Evolutionary conservation across 768 basidiomycete genomes (phyloP).

Genomic region (Coprinopsis strossmayeri): DNA sequence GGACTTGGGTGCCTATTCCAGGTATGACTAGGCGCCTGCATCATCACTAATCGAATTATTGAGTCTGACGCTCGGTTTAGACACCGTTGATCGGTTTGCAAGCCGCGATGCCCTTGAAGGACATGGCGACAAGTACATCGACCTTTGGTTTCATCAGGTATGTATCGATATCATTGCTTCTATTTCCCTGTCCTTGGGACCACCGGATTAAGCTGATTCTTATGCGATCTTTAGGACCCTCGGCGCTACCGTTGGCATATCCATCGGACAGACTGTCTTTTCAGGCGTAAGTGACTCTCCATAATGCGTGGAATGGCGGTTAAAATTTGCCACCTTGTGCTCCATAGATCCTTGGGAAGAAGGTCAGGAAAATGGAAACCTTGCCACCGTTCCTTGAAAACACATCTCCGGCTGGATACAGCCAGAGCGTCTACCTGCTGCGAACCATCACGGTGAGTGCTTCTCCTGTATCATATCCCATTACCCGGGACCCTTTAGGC

Average conservation of each 20-base stretch:
- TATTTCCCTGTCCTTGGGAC: neutral
- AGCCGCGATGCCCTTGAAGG: conserved; percentile 81
- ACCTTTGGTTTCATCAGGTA: conserved; percentile 68
- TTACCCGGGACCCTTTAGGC: too few species aligned
- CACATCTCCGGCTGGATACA: conserved; percentile 35
- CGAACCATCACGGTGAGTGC: conserved; percentile 37
- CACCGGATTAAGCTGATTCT: neutral
- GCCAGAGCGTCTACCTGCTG: conserved; percentile 37
- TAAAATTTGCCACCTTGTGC: neutral
- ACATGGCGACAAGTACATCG: conserved; percentile 78
- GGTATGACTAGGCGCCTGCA: too few species aligned
- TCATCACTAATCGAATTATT: too few species aligned
- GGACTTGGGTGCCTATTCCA: conserved; percentile 66
- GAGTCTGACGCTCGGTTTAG: too few species aligned
- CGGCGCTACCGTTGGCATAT: conserved; percentile 73
- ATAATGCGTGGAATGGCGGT: neutral
- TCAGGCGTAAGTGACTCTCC: conserved; percentile 37
- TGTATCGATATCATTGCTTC: conserved; percentile 2
- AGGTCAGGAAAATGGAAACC: conserved; percentile 29
- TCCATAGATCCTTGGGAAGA: conserved; percentile 28
- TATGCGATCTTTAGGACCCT: conserved; percentile 37
- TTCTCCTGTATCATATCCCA: neutral
- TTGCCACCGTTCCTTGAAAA: conserved; percentile 21
- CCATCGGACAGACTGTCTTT: conserved; percentile 68
- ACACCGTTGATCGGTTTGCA: conserved; percentile 69